Percentiles rank a stretch among this genome's conserved stretches.
phyloP scores from a whole-genome alignment of 2,329 filamentous ascomycete species.

The Diplodia scrobiculata region DNA sequence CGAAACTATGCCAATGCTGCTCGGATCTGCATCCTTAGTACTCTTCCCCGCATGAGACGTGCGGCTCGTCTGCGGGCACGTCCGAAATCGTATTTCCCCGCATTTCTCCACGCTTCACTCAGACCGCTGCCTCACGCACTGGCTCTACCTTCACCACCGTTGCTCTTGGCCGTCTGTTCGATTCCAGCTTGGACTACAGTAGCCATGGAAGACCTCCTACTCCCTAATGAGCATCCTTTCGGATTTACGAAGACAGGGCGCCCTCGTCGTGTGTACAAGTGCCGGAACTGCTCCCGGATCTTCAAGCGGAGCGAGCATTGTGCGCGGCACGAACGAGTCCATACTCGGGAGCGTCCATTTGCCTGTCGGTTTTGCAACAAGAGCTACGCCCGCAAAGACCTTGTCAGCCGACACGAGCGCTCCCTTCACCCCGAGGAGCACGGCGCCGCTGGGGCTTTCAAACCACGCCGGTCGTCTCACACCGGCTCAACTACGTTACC shows the following conservation, averaged over 20 bases:
- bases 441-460: background rate
- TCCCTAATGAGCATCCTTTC: background rate
- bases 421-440: constrained; percentile 36
- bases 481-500: background rate
- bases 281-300: constrained; percentile 38
- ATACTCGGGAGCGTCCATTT: constrained; percentile 42
- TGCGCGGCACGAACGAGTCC: constrained; percentile 41
- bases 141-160: background rate
- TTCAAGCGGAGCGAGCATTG: constrained; percentile 44
- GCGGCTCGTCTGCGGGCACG: background rate
- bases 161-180: background rate
- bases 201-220: background rate
- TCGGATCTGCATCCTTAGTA: background rate
- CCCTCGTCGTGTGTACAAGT: constrained; percentile 31
- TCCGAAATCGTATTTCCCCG: constrained; percentile 4
- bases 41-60: background rate
- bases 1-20: background rate
- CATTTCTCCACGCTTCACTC: constrained; percentile 1
- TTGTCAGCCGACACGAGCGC: constrained; percentile 42
- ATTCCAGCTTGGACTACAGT: background rate
- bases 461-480: background rate
- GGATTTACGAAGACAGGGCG: constrained; percentile 9
- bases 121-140: background rate
- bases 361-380: constrained; percentile 40
- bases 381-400: constrained; percentile 42